These are phyloP conservation scores for Thraustochytrium sp. DNA, from an alignment of 352 stramenopile species.

Conservation along the genomic window DNA sequence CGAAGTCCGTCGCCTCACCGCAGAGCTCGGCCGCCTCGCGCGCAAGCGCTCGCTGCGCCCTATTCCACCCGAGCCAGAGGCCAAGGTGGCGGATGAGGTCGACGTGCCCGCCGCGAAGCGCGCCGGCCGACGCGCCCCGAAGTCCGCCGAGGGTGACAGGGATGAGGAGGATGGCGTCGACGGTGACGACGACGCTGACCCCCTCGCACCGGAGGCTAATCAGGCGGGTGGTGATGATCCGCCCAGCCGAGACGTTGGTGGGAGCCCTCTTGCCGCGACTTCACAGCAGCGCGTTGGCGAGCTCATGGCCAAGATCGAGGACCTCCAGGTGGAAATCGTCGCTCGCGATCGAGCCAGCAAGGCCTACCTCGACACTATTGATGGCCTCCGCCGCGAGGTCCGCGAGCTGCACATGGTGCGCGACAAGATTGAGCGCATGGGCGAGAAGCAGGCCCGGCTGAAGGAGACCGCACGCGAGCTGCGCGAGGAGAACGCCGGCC, in stretches of 20 bases:
- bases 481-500: conserved; percentile 52
- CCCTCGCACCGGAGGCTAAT: neutral
- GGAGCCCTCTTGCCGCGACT: neutral
- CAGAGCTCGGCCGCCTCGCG: conserved; percentile 59
- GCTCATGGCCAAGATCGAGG: conserved; percentile 48
- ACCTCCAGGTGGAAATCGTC: conserved; percentile 45
- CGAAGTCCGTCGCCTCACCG: conserved; percentile 63
- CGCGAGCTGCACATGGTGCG: conserved; percentile 44
- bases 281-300: conserved; percentile 46
- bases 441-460: conserved; percentile 50
- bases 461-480: conserved; percentile 55
- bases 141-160: too few species aligned
- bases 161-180: too few species aligned
- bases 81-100: conserved; percentile 62
- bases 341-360: neutral
- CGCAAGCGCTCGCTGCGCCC: conserved; percentile 68
- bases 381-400: conserved; percentile 47
- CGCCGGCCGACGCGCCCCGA: too few species aligned
- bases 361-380: conserved; percentile 34
- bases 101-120: neutral
- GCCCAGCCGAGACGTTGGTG: neutral
- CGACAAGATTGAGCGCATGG: conserved; percentile 48
- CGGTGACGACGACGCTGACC: neutral
- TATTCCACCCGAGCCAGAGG: conserved; percentile 67
- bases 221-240: neutral